phyloP scores from a whole-genome alignment of 2,329 filamentous ascomycete species.

The Beauveria bassiana region DNA sequence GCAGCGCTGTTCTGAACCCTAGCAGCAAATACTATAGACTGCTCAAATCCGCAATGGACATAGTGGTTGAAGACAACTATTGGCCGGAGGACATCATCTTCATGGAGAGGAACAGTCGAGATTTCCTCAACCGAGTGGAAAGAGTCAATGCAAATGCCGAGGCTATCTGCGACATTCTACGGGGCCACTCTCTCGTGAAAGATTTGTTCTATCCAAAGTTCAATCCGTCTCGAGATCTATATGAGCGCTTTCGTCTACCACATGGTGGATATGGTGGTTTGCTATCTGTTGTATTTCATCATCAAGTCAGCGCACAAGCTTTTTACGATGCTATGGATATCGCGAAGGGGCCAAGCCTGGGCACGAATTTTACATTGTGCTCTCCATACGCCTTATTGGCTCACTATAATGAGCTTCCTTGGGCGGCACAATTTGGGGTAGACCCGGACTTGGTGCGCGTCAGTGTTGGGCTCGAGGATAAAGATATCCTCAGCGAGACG shows the following conservation, averaged over 20 bases:
- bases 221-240: constrained; percentile 59
- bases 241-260: constrained; percentile 68
- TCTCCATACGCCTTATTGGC: constrained; percentile 88
- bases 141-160: constrained; percentile 83
- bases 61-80: constrained; percentile 77
- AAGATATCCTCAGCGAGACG: constrained; percentile 51
- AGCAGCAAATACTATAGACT: constrained; percentile 60
- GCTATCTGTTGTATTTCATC: constrained; percentile 74
- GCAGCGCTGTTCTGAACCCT: constrained; percentile 59
- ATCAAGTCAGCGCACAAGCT: constrained; percentile 59
- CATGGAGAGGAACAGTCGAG: constrained; percentile 90
- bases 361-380: constrained; percentile 91
- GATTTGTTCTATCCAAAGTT: constrained; percentile 81
- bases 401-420: constrained; percentile 87
- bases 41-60: constrained; percentile 58
- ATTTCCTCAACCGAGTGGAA: constrained; percentile 76
- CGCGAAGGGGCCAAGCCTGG: constrained; percentile 87
- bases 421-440: constrained; percentile 76
- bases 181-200: constrained; percentile 56
- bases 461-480: constrained; percentile 84
- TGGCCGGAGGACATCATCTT: constrained; percentile 94
- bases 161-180: constrained; percentile 67
- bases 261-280: constrained; percentile 84
- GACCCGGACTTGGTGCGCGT: constrained; percentile 74
- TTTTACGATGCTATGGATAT: constrained; percentile 86